Percentiles rank a stretch among this genome's conserved stretches.
Evolutionary conservation across 164 flowering plant species (phyloP).

Genomic region (Tetracentron sinense): DNA sequence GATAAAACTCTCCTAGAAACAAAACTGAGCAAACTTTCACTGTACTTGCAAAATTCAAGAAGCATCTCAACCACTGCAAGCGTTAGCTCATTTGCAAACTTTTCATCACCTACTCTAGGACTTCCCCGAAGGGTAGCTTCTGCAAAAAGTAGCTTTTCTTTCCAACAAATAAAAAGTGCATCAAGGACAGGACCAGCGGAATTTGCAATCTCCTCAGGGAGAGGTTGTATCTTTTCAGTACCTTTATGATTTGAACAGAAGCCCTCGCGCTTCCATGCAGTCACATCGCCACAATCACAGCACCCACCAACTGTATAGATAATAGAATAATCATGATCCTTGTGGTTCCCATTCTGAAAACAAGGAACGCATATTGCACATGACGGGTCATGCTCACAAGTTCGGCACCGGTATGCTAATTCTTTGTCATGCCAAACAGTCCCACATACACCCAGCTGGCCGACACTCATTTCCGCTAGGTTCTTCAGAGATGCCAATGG

Average conservation of each 20-base stretch:
- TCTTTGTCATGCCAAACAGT: constrained; percentile 88
- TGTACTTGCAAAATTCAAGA: constrained; percentile 70
- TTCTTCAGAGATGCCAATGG: constrained; percentile 40
- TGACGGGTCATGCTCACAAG: constrained; percentile 93
- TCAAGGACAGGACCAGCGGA: constrained; percentile 74
- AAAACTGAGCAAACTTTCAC: constrained; percentile 93
- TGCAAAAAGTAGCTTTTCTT: constrained; percentile 37
- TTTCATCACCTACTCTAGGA: constrained; percentile 19
- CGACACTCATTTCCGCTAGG: constrained; percentile 42
- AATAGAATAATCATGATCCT: constrained; percentile 80
- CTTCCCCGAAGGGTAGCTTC: constrained; percentile 28
- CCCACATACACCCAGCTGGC: constrained; percentile 95
- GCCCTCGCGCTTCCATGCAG: constrained; percentile 96
- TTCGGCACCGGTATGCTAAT: constrained; percentile 77
- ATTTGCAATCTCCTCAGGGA: constrained; percentile 52
- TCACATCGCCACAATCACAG: constrained; percentile 97
- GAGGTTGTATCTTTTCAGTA: constrained; percentile 80
- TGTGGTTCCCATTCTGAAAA: constrained; percentile 91
- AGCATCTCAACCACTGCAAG: constrained; percentile 69
- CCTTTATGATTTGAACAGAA: constrained; percentile 95
- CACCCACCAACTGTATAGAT: constrained; percentile 93
- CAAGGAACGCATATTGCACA: constrained; percentile 98
- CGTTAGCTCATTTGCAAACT: constrained; percentile 50
- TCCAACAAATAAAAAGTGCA: constrained; percentile 59
- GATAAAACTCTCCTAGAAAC: constrained; percentile 52